phyloP scores from a whole-genome alignment of 768 basidiomycete genomes.

The Lactifluus subvellereus region DNA sequence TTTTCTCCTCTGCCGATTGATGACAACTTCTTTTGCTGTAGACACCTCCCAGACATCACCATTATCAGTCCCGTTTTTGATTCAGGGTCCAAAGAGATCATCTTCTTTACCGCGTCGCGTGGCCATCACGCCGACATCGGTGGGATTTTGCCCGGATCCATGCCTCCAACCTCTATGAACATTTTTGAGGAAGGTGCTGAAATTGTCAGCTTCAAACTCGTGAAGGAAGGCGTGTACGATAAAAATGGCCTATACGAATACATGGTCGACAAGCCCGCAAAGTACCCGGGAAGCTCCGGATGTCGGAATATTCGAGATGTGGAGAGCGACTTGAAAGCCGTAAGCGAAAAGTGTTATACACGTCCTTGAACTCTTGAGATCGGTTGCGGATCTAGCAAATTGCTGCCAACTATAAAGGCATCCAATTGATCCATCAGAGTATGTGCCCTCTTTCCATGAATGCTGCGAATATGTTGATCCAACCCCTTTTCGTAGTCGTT shows the following conservation, averaged over 20 bases:
- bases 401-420: constrained; percentile 89
- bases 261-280: constrained; percentile 76
- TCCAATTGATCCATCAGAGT: constrained; percentile 79
- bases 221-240: constrained; percentile 76
- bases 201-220: constrained; percentile 88
- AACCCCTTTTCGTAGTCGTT: constrained; percentile 47
- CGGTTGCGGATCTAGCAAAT: constrained; percentile 57
- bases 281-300: constrained; percentile 81
- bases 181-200: constrained; percentile 94
- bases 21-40: constrained; percentile 25
- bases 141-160: constrained; percentile 87
- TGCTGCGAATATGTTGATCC: constrained; percentile 15
- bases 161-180: constrained; percentile 89
- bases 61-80: constrained; percentile 90
- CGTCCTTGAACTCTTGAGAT: neutral
- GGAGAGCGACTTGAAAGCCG: constrained; percentile 88
- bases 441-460: constrained; percentile 24
- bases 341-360: constrained; percentile 34
- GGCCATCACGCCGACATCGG: constrained; percentile 95
- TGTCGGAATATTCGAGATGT: constrained; percentile 85
- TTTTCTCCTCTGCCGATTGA: constrained; percentile 17
- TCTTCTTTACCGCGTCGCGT: constrained; percentile 90
- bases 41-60: constrained; percentile 83
- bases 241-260: constrained; percentile 64
- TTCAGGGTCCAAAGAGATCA: constrained; percentile 57